Percentiles rank a stretch among this genome's conserved stretches.
Conservation (phyloP, 352 stramenopile genomes). For the Phytophthora sp. region DNA sequence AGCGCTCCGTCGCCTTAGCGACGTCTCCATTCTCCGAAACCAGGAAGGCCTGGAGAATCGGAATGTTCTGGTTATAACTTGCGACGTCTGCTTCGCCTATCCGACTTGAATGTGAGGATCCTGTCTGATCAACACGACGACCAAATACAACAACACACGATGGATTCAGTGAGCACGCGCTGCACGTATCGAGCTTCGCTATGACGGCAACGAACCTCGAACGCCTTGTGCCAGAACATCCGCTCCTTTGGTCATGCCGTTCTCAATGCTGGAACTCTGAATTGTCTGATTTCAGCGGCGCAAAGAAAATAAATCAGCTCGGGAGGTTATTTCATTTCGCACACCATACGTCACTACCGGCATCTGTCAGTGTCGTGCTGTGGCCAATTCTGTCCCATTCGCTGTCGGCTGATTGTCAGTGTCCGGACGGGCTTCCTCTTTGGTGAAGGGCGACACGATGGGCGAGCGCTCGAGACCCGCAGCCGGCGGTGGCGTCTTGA, state of each 20-base stretch:
- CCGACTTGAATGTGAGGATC: conserved; percentile 27
- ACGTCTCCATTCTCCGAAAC: conserved; percentile 70
- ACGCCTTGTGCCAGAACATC: conserved; percentile 8
- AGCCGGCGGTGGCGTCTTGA: conserved; percentile 12
- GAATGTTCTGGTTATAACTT: conserved; percentile 25
- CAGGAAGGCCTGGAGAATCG: conserved; percentile 58
- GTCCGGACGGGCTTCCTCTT: conserved; percentile 34
- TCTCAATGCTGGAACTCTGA: neutral
- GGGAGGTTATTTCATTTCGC: conserved; percentile 28
- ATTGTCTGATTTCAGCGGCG: conserved; percentile 7
- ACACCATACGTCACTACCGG: conserved; percentile 22
- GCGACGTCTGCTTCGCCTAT: conserved; percentile 15
- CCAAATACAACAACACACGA: conserved; percentile 4
- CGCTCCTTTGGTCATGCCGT: neutral
- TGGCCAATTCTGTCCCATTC: conserved; percentile 24
- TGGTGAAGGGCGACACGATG: conserved; percentile 28
- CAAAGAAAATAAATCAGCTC: conserved; percentile 9
- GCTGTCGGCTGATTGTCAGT: conserved; percentile 26
- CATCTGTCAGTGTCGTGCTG: conserved; percentile 15
- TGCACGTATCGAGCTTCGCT: conserved; percentile 2
- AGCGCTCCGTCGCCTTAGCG: conserved; percentile 60
- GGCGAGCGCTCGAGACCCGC: conserved; percentile 27
- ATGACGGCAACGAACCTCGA: conserved; percentile 22
- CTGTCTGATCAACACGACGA: conserved; percentile 30
- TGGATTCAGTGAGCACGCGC: conserved; percentile 11